Percentiles rank a stretch among this genome's conserved stretches.
Conservation (phyloP, 495 filamentous ascomycete genomes). For the Neurospora intermedia region DNA sequence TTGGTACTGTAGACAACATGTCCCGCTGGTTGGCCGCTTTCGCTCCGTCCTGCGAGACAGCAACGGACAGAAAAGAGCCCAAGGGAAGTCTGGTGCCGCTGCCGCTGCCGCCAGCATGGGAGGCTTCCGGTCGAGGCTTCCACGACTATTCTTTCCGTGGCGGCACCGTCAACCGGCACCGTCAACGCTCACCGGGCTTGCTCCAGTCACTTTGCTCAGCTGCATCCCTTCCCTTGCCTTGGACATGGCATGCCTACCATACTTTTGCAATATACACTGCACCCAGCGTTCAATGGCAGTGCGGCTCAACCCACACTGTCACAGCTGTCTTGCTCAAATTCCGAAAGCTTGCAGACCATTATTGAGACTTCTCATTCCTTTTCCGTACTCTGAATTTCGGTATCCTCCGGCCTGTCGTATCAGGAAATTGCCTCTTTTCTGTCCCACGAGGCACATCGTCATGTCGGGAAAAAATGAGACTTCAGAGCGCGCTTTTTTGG, state of each 20-base stretch:
- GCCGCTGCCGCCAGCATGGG: background rate
- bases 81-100: background rate
- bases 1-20: background rate
- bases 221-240: background rate
- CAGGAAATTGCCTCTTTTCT: conserved; percentile 9
- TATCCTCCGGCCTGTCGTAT: conserved; percentile 18
- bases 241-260: background rate
- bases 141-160: background rate
- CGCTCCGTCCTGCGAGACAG: background rate
- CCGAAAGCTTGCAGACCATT: conserved; percentile 25
- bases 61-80: background rate
- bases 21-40: background rate
- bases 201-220: background rate
- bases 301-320: background rate
- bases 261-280: background rate
- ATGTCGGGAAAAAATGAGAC: background rate
- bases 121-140: background rate
- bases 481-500: background rate
- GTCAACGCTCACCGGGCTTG: background rate
- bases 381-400: conserved; percentile 16
- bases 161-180: background rate
- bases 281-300: background rate
- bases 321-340: conserved; percentile 2
- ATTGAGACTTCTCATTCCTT: conserved; percentile 16
- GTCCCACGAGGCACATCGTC: background rate